Conservation (phyloP, 208 protist genomes). For the Trypanosoma caninum region DNA sequence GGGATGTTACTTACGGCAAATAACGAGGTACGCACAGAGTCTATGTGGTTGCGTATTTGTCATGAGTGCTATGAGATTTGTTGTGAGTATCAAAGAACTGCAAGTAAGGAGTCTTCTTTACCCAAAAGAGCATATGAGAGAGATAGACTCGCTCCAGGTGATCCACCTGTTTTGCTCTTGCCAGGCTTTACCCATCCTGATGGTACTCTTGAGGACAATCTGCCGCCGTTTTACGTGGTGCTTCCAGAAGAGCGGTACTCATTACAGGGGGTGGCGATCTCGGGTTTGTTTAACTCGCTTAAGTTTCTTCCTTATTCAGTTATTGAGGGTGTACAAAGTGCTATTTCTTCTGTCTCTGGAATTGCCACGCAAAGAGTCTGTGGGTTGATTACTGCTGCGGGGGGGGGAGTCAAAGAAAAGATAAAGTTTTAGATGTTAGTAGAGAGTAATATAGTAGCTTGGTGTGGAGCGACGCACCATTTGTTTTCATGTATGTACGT, state of each 20-base stretch:
- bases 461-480: too few species aligned
- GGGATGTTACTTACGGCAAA: constrained; percentile 41
- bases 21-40: background rate
- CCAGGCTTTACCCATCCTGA: background rate
- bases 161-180: background rate
- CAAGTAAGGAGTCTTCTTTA: background rate
- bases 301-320: constrained; percentile 4
- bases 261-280: background rate
- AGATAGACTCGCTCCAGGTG: constrained; percentile 1
- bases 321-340: constrained; percentile 10
- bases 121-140: constrained; percentile 4
- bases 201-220: constrained; percentile 9
- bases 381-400: background rate
- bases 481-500: too few species aligned
- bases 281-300: constrained; percentile 5
- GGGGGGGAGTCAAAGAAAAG: too few species aligned
- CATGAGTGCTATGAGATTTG: constrained; percentile 46
- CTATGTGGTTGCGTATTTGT: constrained; percentile 56
- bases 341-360: background rate
- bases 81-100: constrained; percentile 23
- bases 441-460: too few species aligned
- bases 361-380: background rate
- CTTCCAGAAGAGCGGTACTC: constrained; percentile 23
- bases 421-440: too few species aligned
- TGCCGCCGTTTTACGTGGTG: constrained; percentile 25